These are phyloP conservation scores for Globisporangium takayamanum DNA, from an alignment of 352 stramenopile species.

Conservation along the genomic window DNA sequence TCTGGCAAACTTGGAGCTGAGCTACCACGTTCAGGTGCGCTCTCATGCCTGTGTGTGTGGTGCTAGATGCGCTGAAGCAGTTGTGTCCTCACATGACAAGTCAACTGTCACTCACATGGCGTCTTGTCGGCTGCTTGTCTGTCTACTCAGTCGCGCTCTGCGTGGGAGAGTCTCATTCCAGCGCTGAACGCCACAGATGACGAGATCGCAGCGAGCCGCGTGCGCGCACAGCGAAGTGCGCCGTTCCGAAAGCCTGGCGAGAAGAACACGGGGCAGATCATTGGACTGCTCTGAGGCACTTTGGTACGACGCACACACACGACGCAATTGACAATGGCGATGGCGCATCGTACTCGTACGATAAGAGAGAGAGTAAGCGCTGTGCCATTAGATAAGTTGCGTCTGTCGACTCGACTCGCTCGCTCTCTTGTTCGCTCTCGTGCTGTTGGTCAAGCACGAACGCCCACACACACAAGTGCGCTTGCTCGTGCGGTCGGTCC, in stretches of 20 bases:
- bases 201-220: constrained; percentile 51
- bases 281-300: constrained; percentile 49
- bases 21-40: constrained; percentile 74
- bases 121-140: neutral
- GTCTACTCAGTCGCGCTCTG: constrained; percentile 39
- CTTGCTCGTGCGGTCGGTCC: neutral
- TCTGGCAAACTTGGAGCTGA: constrained; percentile 67
- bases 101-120: neutral
- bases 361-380: too few relatives aligned
- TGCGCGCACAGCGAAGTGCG: constrained; percentile 37
- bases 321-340: too few relatives aligned
- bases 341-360: too few relatives aligned
- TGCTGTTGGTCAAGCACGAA: too few relatives aligned
- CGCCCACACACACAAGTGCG: neutral
- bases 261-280: constrained; percentile 59
- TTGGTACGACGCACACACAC: neutral
- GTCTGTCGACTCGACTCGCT: too few relatives aligned
- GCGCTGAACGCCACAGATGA: constrained; percentile 48
- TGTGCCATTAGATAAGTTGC: too few relatives aligned
- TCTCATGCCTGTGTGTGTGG: neutral
- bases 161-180: constrained; percentile 69
- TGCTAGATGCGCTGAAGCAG: neutral
- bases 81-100: constrained; percentile 1
- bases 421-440: too few relatives aligned
- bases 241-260: constrained; percentile 68